Percentiles rank a stretch among this genome's conserved stretches.
Evolutionary conservation across 1,284 basidiomycete species (phyloP).

Genomic region (Neolentinus lepideus): DNA sequence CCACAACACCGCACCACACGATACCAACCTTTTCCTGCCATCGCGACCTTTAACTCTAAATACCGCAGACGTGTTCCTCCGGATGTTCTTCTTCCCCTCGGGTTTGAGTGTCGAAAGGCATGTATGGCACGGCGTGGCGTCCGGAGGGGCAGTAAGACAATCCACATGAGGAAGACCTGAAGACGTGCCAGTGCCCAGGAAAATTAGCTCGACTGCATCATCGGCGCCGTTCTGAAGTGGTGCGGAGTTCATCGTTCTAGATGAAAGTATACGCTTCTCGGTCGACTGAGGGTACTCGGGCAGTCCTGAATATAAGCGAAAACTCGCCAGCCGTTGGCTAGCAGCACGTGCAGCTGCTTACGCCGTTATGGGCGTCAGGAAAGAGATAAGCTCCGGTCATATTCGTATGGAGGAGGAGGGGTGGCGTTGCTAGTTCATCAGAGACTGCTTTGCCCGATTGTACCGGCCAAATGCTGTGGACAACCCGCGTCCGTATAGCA

Average conservation of each 20-base stretch:
- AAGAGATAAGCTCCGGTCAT: background rate
- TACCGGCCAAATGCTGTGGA: background rate
- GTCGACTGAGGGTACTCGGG: no score
- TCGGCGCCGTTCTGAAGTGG: background rate
- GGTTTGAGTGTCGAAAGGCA: conserved; percentile 60
- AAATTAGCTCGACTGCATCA: conserved; percentile 48
- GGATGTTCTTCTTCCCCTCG: conserved; percentile 66
- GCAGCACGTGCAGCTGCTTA: background rate
- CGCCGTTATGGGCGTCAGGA: background rate
- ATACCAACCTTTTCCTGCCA: conserved; percentile 45
- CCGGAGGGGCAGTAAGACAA: conserved; percentile 54
- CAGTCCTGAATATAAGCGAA: background rate
- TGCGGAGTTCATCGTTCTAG: background rate
- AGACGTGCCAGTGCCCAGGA: conserved; percentile 73
- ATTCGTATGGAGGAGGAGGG: background rate
- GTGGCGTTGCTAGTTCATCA: background rate
- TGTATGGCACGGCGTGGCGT: conserved; percentile 44
- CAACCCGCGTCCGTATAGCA: background rate
- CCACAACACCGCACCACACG: background rate
- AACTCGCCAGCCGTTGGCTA: background rate
- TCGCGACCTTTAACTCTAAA: conserved; percentile 45
- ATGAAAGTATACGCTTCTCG: no score
- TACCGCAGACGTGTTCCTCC: conserved; percentile 70
- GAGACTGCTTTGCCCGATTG: background rate
- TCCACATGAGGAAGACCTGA: conserved; percentile 57